Evolutionary conservation across 495 filamentous ascomycete species (phyloP).

Genomic region (Lasiosphaeria ovina): DNA sequence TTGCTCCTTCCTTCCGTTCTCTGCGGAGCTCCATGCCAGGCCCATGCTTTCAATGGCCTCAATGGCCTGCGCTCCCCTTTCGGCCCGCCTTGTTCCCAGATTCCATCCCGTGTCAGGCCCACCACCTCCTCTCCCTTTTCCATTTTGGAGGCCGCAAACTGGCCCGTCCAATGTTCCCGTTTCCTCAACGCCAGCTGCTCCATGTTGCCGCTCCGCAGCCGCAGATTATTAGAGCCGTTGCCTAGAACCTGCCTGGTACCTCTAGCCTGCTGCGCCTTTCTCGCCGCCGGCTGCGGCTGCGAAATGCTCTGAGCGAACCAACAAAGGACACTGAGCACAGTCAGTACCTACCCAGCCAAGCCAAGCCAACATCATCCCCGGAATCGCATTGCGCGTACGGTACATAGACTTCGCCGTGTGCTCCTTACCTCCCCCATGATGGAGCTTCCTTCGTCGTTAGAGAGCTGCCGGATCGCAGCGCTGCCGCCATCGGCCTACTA

Average conservation of each 20-base stretch:
- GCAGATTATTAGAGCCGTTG: not conserved
- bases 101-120: not conserved
- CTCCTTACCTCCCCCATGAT: slow-evolving; percentile 8
- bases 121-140: not conserved
- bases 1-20: too few species aligned
- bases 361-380: not conserved
- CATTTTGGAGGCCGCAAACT: not conserved
- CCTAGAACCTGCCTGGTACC: not conserved
- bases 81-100: not conserved
- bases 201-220: not conserved
- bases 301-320: not conserved
- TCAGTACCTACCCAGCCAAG: not conserved
- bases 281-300: not conserved
- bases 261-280: not conserved
- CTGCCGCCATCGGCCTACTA: slow-evolving; percentile 76
- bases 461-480: slow-evolving; percentile 52
- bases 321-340: not conserved
- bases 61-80: not conserved
- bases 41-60: not conserved
- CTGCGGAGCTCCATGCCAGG: too few species aligned
- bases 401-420: not conserved
- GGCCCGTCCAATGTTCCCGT: not conserved
- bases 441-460: slow-evolving; percentile 42
- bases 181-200: not conserved
- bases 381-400: not conserved